Evolutionary conservation across 805 yeast genomes (phyloP), one percentile per base, ranked within the genome.

Genomic region (Ogataea corticis): DNA sequence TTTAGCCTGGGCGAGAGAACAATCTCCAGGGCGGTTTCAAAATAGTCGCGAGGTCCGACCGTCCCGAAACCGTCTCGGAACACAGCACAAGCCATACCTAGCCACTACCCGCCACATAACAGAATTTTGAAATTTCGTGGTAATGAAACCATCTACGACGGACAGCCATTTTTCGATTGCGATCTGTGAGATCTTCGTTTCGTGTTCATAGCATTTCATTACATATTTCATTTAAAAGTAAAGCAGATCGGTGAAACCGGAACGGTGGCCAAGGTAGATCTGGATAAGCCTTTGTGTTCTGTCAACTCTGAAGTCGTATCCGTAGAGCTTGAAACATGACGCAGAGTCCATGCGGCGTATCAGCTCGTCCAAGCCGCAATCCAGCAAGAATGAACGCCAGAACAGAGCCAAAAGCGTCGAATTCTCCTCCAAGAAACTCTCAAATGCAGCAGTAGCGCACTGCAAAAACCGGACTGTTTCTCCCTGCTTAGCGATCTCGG

Each of bases 241-340:
- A 45, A 58, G 39, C 15, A 62, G 42, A 38, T 59, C 54, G 14
- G 42, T 48, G 38, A 43, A 62, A 1, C 64, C 66, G 19, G 41
- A 21, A 2, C 41, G 45, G 21, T 49, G 41, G 3, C 56, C 54
- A 9, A 53, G 44, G 30, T 52, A 59, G 3, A 61, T 15, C 41
- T 56, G 55, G 7, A 62, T 50, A 7, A 59, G 37, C 34, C 46
- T 52, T 12, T 51, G 42, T 3, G 12, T 13, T 12, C 41, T 44
- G n/a, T 48, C 29, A 12, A 49, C 46, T 25, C 51, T 55, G 39
- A 63, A 61, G 36, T 56, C 57, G 45, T 54, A 59, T 3, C 66
- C 67, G 32, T 52, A 56, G 12, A 63, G 41, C 35, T 60, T 59
- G 40, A 61, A 41, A 2, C 42, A 44, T 13, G 43, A 39, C 2